Base-by-base conservation (phyloP, 148 eudicot genomes). In the Diospyros lotus region DNA sequence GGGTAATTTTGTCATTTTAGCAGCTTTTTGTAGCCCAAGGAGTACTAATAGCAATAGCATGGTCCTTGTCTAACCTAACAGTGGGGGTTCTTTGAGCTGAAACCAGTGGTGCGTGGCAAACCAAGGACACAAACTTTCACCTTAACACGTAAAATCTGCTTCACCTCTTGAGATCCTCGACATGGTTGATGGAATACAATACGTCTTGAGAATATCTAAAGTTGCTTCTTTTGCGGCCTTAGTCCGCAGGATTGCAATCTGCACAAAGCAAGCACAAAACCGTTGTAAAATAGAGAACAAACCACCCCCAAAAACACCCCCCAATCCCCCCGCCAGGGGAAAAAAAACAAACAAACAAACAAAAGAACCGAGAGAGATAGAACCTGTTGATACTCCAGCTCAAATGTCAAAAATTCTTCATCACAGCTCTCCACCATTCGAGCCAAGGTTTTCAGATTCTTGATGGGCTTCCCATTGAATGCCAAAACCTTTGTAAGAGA, bases 161-260 rank as follows among this genome's bases (percentile, higher is more conserved):
- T 85, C 75, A 85, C 58, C 78, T 53, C 81, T 71, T 73, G 60
- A 82, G 85, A 77, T 85, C 87, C 70, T 82, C 85, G 9, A 85
- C 83, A 82, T 76, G 51, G 87, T 83, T 51, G 87, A 79, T 51
- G 87, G 85, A 52, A 85, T 85, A 59, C 83, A 82, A 66, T 85
- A 84, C 7, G 83, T 85, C 52, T 76, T 68, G 17, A 85, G 81
- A 73, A 85, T 80, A 75, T 85, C 83, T 72, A 18, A 43, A 56
- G 87, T 80, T 74, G 87, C 87, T 44, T 81, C 81, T 72, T 80
- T 85, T 1, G 87, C 85, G 7, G 78, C 77, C 64, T 82, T 59
- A 2, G 79, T 82, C 60, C 72, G 71, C 13, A 85, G 67, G 46
- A 85, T 80, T 59, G 82, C 85, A 70, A 85, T 72, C 87, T 85